Base-by-base conservation (phyloP, 2,329 filamentous ascomycete genomes). In the Phialemoniopsis sp. region DNA sequence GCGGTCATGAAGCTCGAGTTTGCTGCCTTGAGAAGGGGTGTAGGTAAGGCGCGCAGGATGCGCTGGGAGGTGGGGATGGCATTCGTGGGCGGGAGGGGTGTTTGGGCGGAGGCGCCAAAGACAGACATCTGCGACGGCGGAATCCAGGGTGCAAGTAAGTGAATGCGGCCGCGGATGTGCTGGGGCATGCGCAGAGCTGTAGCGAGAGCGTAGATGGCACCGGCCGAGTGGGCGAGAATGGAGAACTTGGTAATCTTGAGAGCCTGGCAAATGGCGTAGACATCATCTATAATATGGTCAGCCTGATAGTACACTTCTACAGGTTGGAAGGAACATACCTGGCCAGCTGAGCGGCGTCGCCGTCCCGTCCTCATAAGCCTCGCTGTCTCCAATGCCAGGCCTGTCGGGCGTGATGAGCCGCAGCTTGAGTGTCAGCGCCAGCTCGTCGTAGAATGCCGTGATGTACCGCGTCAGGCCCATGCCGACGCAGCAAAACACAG, bases 391-490 rank as follows among this genome's bases (percentile, higher is more conserved):
- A 13, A 98, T 88, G 18, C 93, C 93, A 39, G 93, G 93, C 38
- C 93, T 80, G 60, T 98, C 93, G 6, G 91, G 86, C 1, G 93
- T 97, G 49, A 98, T 95, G 37, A 98, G 73, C 15, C 93, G 81
- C 41, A 98, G 66, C 59, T 89, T 93, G 43, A 98, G 68, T 1
- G 90, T 95, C 54, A 87, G 68, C 3, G 93, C 93, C 38, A 98
- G 71, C 60, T 98, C 93, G 58, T 98, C 93, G 57, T 97, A 98
- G 58, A 98, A 98, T 0, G 90, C 89, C 44, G 89, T 96, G 43
- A 98, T 87, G 58, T 93, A 98, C 62, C 93, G 80, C 10, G 93
- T 98, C 53, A 98, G 64, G 0, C 93, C 93, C 93, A 98, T 98
- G 15, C 93, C 93, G 3, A 98, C 89, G 54, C 93, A 98, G 58